Percentiles rank a stretch among this genome's conserved stretches.
phyloP scores from a whole-genome alignment of 1,139 yeast species.

The Taphrina flavorubra region DNA sequence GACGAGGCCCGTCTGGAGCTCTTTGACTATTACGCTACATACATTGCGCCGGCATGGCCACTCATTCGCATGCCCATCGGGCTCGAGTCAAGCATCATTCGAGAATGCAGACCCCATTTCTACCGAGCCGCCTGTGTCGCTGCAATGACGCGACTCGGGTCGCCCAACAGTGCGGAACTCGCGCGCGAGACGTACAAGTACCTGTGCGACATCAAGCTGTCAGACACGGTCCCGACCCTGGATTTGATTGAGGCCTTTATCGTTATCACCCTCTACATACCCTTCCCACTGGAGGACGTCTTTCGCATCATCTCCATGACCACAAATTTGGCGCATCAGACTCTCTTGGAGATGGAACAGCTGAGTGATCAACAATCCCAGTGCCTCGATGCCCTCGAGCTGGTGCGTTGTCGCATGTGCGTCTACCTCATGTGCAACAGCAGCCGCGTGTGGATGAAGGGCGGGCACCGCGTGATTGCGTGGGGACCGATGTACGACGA shows the following conservation, averaged over 20 bases:
- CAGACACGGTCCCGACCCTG: not conserved
- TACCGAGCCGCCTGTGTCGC: slow-evolving; percentile 1
- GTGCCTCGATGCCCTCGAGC: slow-evolving; percentile 12
- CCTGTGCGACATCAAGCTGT: slow-evolving; percentile 11
- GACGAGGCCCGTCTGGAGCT: slow-evolving; percentile 1
- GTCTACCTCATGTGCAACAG: slow-evolving; percentile 18
- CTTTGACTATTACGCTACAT: not conserved
- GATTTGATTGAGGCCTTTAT: not conserved
- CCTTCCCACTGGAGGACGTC: slow-evolving; percentile 1
- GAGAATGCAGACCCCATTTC: slow-evolving; percentile 3
- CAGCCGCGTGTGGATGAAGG: slow-evolving; percentile 9
- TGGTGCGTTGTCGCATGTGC: not conserved
- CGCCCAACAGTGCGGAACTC: not conserved
- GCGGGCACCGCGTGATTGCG: not conserved
- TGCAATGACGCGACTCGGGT: not conserved
- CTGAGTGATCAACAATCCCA: not conserved
- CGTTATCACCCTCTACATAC: not conserved
- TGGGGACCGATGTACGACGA: slow-evolving; percentile 10
- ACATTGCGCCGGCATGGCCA: slow-evolving; percentile 9
- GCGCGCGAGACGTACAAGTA: slow-evolving; percentile 9
- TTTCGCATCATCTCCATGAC: slow-evolving; percentile 1
- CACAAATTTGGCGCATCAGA: slow-evolving; percentile 9
- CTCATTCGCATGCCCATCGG: not conserved
- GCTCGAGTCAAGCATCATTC: not conserved
- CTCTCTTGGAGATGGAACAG: not conserved